These are phyloP conservation scores for Ophiocordyceps camponoti-rufipedis DNA, from an alignment of 2,329 filamentous ascomycete species.

Conservation along the genomic window DNA sequence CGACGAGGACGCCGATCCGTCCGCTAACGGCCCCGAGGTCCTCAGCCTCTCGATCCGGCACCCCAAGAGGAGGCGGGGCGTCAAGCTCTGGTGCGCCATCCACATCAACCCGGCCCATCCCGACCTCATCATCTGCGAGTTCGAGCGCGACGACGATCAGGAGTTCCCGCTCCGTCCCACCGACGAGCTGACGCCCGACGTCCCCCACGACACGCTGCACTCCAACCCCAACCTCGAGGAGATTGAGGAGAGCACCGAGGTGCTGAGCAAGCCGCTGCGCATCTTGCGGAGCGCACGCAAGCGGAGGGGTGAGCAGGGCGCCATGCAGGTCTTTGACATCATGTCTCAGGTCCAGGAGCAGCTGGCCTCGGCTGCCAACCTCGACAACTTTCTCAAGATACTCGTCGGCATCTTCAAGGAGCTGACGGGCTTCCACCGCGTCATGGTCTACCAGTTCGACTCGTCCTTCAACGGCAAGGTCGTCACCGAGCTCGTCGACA, in stretches of 20 bases:
- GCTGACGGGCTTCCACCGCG: conserved; percentile 74
- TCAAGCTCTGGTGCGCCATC: conserved; percentile 76
- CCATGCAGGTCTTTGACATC: conserved; percentile 82
- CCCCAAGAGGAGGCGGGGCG: conserved; percentile 29
- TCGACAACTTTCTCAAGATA: conserved; percentile 62
- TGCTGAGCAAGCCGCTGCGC: conserved; percentile 58
- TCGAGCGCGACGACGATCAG: conserved; percentile 66
- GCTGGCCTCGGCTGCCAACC: conserved; percentile 49
- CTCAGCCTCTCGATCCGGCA: conserved; percentile 60
- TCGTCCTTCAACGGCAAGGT: conserved; percentile 66
- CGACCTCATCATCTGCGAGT: conserved; percentile 67
- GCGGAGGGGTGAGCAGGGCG: conserved; percentile 57
- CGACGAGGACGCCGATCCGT: conserved; percentile 62
- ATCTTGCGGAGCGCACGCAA: conserved; percentile 60
- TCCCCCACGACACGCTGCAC: conserved; percentile 55
- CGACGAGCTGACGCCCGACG: conserved; percentile 39
- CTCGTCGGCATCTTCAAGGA: conserved; percentile 77
- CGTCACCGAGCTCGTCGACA: conserved; percentile 74
- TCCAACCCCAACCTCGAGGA: conserved; percentile 59
- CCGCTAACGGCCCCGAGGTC: conserved; percentile 64
- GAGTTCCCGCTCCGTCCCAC: conserved; percentile 47
- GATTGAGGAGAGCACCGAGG: conserved; percentile 55
- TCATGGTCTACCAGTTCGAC: conserved; percentile 90
- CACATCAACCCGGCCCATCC: conserved; percentile 53
- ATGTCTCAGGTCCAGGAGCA: conserved; percentile 87